A percentile compares a stretch with the other conserved stretches of the same genome.
These are phyloP conservation scores for Marasmius fiardii DNA, from an alignment of 1,284 basidiomycete species.

Conservation along the genomic window DNA sequence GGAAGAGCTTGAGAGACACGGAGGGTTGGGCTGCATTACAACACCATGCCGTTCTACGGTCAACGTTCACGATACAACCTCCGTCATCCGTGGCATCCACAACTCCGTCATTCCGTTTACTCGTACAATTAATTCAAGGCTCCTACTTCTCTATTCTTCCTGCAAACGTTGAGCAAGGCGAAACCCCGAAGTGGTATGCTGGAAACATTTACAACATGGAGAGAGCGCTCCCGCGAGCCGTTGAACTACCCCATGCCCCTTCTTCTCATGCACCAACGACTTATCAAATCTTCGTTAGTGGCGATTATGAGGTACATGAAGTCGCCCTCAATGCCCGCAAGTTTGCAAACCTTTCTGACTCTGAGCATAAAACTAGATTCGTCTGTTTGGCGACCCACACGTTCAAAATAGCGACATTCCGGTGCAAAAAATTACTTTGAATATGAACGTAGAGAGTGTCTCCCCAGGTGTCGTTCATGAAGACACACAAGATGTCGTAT, in stretches of 20 bases:
- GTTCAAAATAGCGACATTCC: conserved; percentile 40
- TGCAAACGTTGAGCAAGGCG: conserved; percentile 17
- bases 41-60: conserved; percentile 65
- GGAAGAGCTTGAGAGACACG: conserved; percentile 61
- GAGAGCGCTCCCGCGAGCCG: conserved; percentile 41
- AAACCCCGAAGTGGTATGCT: conserved; percentile 58
- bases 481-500: conserved; percentile 49
- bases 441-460: conserved; percentile 35
- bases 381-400: conserved; percentile 73
- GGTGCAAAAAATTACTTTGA: conserved; percentile 46
- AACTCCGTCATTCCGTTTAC: conserved; percentile 33
- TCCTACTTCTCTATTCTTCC: conserved; percentile 69
- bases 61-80: conserved; percentile 54
- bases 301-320: conserved; percentile 63
- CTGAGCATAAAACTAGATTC: conserved; percentile 45
- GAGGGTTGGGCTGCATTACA: conserved; percentile 85
- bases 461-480: conserved; percentile 32
- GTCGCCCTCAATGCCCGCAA: too few species aligned
- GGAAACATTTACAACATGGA: conserved; percentile 73
- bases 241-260: conserved; percentile 47
- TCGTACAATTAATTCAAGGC: conserved; percentile 50
- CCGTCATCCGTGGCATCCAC: conserved; percentile 23
- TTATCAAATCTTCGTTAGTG: conserved; percentile 57
- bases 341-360: background rate
- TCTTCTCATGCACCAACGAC: conserved; percentile 36